Evolutionary conservation across 1,139 yeast genomes (phyloP).

Genomic region (Suhomyces coccinellae): DNA sequence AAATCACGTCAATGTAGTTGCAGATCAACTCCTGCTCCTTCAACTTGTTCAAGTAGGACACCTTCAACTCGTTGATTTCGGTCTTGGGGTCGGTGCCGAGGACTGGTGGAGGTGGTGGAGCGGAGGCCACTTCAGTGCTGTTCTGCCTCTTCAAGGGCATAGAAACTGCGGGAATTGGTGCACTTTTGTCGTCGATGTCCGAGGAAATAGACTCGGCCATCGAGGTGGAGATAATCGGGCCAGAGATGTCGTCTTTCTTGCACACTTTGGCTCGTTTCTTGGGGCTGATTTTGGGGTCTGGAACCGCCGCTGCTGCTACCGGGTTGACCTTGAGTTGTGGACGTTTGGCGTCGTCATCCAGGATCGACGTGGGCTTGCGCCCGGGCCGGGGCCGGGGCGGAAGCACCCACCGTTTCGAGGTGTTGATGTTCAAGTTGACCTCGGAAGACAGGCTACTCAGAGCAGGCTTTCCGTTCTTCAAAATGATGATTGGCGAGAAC

Average conservation of each 20-base stretch:
- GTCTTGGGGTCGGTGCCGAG: slow-evolving; percentile 18
- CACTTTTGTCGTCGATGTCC: not conserved
- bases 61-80: slow-evolving; percentile 28
- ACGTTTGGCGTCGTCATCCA: slow-evolving; percentile 14
- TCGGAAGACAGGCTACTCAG: slow-evolving; percentile 14
- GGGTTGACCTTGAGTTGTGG: not conserved
- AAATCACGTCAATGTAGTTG: slow-evolving; percentile 46
- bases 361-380: slow-evolving; percentile 40
- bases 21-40: slow-evolving; percentile 48
- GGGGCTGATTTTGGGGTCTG: slow-evolving; percentile 9
- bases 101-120: slow-evolving; percentile 9
- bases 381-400: slow-evolving; percentile 70
- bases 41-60: slow-evolving; percentile 38
- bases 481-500: slow-evolving; percentile 18
- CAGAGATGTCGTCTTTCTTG: slow-evolving; percentile 10
- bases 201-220: not conserved
- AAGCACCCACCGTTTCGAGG: slow-evolving; percentile 61
- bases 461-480: slow-evolving; percentile 14
- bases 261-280: slow-evolving; percentile 15
- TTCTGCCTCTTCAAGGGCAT: not conserved
- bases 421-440: slow-evolving; percentile 38
- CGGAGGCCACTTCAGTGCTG: not conserved
- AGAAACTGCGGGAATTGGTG: not conserved
- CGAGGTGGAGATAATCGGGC: slow-evolving; percentile 6
- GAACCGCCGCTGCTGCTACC: not conserved